phyloP scores from a whole-genome alignment of 768 basidiomycete genomes.

The Leccinum boreale region DNA sequence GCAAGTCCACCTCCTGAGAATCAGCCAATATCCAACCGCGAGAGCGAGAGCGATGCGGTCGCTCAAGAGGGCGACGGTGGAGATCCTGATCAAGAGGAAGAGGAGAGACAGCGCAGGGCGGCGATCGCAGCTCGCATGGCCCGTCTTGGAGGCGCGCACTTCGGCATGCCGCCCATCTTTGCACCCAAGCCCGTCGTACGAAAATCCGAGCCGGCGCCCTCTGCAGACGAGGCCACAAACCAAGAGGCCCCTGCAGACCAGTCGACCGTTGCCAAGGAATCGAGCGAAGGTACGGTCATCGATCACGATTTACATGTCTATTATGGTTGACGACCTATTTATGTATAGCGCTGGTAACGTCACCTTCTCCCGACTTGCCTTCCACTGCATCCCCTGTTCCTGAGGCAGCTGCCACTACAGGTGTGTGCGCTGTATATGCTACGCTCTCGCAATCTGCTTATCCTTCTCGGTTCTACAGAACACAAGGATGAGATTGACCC shows the following conservation, averaged over 20 bases:
- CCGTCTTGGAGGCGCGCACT: constrained; percentile 78
- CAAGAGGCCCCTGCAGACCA: constrained; percentile 18
- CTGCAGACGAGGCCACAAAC: constrained; percentile 19
- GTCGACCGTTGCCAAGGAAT: constrained; percentile 1
- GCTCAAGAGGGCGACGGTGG: constrained; percentile 22
- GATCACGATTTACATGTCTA: background rate
- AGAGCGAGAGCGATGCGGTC: constrained; percentile 30
- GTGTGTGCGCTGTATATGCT: constrained; percentile 5
- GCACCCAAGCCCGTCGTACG: constrained; percentile 48
- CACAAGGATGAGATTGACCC: constrained; percentile 25
- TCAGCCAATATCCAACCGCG: constrained; percentile 18
- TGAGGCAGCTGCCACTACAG: constrained; percentile 12
- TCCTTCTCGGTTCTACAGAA: constrained; percentile 13
- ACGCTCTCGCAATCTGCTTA: constrained; percentile 7
- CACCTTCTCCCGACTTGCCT: constrained; percentile 13
- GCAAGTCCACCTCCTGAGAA: constrained; percentile 16
- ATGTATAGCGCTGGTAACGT: constrained; percentile 9
- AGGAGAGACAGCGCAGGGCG: constrained; percentile 76
- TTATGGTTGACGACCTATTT: constrained; percentile 5
- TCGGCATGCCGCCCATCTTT: constrained; percentile 81
- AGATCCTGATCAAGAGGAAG: constrained; percentile 51
- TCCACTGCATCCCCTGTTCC: background rate
- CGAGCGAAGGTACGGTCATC: constrained; percentile 19
- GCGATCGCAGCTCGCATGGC: constrained; percentile 93
- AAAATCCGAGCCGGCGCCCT: constrained; percentile 22